Evolutionary conservation across 305 asterid species (phyloP).

Genomic region (Striga hermonthica): DNA sequence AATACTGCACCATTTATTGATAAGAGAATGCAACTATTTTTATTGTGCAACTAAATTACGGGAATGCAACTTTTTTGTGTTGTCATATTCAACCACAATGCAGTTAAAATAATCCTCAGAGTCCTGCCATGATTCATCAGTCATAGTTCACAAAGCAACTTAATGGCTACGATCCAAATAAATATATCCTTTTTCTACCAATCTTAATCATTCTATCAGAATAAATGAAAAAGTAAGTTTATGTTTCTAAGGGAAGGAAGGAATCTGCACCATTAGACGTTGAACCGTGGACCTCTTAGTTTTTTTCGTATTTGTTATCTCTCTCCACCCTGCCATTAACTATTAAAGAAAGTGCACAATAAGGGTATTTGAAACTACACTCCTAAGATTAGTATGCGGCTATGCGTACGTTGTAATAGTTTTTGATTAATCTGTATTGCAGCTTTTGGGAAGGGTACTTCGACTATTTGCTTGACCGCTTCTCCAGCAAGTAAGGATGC

Average conservation of each 20-base stretch:
- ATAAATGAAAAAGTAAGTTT: conserved; percentile 4
- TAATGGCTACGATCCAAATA: not conserved
- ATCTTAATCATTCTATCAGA: not conserved
- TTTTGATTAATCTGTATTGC: conserved; percentile 38
- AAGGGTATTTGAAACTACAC: too few species aligned
- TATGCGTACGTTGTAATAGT: conserved; percentile 8
- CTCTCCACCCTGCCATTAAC: too few species aligned
- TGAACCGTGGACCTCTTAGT: too few species aligned
- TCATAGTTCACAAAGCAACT: conserved; percentile 4
- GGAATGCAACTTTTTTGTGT: not conserved
- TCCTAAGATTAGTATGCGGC: not conserved
- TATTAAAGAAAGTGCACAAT: too few species aligned
- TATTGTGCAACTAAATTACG: not conserved
- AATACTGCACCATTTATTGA: conserved; percentile 1
- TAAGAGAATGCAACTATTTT: not conserved
- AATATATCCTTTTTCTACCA: too few species aligned
- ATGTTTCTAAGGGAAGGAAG: not conserved
- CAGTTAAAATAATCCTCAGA: not conserved
- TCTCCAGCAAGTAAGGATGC: conserved; percentile 73
- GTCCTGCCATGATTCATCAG: not conserved
- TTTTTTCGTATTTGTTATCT: too few species aligned
- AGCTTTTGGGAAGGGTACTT: conserved; percentile 99
- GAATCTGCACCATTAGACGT: not conserved
- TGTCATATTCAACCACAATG: not conserved
- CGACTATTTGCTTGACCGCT: conserved; percentile 82